These are phyloP conservation scores for Xylaria sp. DNA, from an alignment of 2,329 filamentous ascomycete genomes.

Conservation along the genomic window DNA sequence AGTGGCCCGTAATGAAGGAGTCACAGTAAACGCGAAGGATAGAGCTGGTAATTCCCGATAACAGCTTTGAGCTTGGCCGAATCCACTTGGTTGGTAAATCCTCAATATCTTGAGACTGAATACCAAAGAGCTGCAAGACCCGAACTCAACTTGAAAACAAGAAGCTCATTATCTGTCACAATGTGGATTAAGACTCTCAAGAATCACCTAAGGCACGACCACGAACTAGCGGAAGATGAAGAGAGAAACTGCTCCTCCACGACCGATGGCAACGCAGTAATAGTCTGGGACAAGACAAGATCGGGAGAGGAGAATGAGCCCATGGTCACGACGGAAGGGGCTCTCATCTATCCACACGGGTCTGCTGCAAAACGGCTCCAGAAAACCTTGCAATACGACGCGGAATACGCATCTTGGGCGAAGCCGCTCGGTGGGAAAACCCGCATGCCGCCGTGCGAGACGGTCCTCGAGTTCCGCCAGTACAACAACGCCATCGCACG, in stretches of 20 bases:
- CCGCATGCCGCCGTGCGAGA: conserved; percentile 33
- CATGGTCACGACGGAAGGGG: conserved; percentile 13
- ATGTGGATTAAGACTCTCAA: conserved; percentile 28
- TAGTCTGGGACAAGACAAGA: conserved; percentile 20
- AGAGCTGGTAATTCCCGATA: not conserved
- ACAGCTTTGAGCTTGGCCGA: not conserved
- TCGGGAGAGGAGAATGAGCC: not conserved
- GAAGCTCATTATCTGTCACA: not conserved
- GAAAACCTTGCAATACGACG: conserved; percentile 35
- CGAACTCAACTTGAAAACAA: not conserved
- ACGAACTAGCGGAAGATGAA: not conserved
- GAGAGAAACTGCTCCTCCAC: conserved; percentile 1
- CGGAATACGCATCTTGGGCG: conserved; percentile 36
- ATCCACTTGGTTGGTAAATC: not conserved
- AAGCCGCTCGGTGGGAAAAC: conserved; percentile 29
- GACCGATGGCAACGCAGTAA: not conserved
- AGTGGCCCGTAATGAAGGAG: conserved; percentile 9
- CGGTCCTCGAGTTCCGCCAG: conserved; percentile 33
- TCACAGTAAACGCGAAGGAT: not conserved
- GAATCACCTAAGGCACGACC: conserved; percentile 17
- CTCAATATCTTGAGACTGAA: not conserved
- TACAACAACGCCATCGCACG: conserved; percentile 35
- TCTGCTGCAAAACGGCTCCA: conserved; percentile 10
- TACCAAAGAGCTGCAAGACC: not conserved
- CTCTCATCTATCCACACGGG: conserved; percentile 5